Conservation (phyloP, 164 flowering plant genomes). For the Kalanchoe fedtschenkoi region DNA sequence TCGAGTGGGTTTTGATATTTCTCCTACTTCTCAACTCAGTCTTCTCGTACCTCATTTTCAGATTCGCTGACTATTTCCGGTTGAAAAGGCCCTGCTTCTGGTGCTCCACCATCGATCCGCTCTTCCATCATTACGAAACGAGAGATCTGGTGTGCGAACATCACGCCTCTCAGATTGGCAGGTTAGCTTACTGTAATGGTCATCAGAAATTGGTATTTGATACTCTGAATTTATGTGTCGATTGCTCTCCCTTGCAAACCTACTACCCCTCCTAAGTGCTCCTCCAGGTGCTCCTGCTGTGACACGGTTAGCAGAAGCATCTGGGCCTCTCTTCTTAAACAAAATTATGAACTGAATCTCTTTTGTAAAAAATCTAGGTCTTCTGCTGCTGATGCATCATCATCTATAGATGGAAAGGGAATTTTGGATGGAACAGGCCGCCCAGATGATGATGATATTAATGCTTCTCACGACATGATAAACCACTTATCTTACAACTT, state of each 20-base stretch:
- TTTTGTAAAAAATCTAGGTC: slow-evolving; percentile 18
- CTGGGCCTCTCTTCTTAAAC: slow-evolving; percentile 17
- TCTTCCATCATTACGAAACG: slow-evolving; percentile 16
- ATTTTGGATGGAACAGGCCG: background rate
- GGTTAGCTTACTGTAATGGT: slow-evolving; percentile 48
- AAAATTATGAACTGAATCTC: slow-evolving; percentile 11
- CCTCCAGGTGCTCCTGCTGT: slow-evolving; percentile 62
- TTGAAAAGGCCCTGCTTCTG: slow-evolving; percentile 71
- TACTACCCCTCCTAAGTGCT: background rate
- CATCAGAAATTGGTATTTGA: slow-evolving; percentile 44
- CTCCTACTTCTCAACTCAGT: slow-evolving; percentile 74
- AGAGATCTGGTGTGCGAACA: slow-evolving; percentile 61
- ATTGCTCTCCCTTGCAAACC: slow-evolving; percentile 52
- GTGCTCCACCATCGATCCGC: slow-evolving; percentile 70
- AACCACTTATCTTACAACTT: background rate
- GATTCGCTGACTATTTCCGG: slow-evolving; percentile 64
- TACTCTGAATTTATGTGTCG: slow-evolving; percentile 57
- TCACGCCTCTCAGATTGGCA: slow-evolving; percentile 74
- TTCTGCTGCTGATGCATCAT: background rate
- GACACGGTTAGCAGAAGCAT: slow-evolving; percentile 31
- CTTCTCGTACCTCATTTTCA: slow-evolving; percentile 58
- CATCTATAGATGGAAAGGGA: background rate
- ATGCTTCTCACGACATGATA: background rate
- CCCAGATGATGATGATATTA: too few relatives aligned
- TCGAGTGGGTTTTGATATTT: slow-evolving; percentile 76